Conservation (phyloP, 495 filamentous ascomycete genomes). For the Penicillium fimorum region DNA sequence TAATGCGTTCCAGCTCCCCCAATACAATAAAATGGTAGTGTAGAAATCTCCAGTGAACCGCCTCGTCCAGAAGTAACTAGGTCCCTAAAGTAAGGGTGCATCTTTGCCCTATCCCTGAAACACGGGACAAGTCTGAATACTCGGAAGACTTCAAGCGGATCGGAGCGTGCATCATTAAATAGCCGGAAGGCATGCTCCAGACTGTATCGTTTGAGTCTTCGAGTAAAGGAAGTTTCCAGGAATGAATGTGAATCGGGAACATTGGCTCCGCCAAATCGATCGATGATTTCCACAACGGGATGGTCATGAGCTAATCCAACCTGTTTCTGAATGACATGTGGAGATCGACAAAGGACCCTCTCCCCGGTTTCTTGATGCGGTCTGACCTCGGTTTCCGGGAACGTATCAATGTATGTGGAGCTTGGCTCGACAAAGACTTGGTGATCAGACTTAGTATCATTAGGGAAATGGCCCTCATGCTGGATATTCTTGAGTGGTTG, state of each 20-base stretch:
- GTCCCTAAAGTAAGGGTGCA: slow-evolving; percentile 41
- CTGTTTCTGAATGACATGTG: not conserved
- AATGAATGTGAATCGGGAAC: slow-evolving; percentile 25
- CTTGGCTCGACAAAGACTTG: not conserved
- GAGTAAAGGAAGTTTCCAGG: slow-evolving; percentile 63
- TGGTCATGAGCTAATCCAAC: not conserved
- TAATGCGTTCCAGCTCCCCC: slow-evolving; percentile 68
- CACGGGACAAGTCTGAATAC: slow-evolving; percentile 67
- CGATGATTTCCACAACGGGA: not conserved
- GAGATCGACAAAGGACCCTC: not conserved
- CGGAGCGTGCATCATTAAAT: slow-evolving; percentile 51
- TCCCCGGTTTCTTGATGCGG: not conserved
- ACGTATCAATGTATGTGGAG: not conserved
- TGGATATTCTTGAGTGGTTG: not conserved
- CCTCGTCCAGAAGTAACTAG: slow-evolving; percentile 17
- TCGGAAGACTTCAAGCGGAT: slow-evolving; percentile 48
- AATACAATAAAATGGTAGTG: slow-evolving; percentile 40
- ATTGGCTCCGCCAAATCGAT: not conserved
- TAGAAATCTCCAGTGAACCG: slow-evolving; percentile 37
- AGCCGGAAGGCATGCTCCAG: slow-evolving; percentile 61
- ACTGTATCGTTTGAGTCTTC: slow-evolving; percentile 63
- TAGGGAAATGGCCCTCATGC: not conserved
- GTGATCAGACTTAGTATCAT: not conserved
- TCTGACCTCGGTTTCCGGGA: not conserved
- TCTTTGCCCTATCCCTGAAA: slow-evolving; percentile 48